phyloP scores from a whole-genome alignment of 2,329 filamentous ascomycete species.

The Daldinia sp. region DNA sequence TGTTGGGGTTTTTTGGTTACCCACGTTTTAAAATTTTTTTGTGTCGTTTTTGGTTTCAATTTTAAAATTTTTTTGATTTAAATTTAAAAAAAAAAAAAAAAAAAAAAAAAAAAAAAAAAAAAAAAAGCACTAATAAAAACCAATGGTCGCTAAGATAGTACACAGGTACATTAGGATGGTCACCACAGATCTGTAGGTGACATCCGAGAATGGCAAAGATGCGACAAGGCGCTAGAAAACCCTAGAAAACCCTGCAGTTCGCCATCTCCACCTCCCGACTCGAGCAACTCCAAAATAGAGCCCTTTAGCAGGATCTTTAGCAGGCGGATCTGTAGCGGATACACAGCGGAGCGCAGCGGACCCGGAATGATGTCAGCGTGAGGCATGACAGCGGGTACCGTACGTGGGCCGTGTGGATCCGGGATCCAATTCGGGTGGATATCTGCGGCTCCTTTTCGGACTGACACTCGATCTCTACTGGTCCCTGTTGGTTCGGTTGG shows the following conservation, averaged over 20 bases:
- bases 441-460: conserved; percentile 38
- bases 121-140: too few relatives aligned
- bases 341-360: conserved; percentile 37
- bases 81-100: too few relatives aligned
- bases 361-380: conserved; percentile 37
- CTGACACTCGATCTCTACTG: conserved; percentile 13
- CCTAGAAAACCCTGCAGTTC: conserved; percentile 30
- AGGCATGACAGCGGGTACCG: conserved; percentile 33
- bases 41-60: too few relatives aligned
- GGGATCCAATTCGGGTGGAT: conserved; percentile 30
- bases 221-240: conserved; percentile 37
- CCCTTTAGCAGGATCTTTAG: too few relatives aligned
- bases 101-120: too few relatives aligned
- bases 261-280: conserved; percentile 23
- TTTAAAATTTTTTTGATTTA: too few relatives aligned
- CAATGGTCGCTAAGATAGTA: background rate
- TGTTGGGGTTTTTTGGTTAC: too few relatives aligned
- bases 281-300: too few relatives aligned
- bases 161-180: background rate
- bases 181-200: conserved; percentile 21
- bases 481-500: conserved; percentile 18
- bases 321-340: conserved; percentile 23
- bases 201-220: conserved; percentile 26
- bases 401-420: conserved; percentile 26
- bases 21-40: too few relatives aligned